These are phyloP conservation scores for Chlorencoelia australis DNA, from an alignment of 2,329 filamentous ascomycete genomes.

Conservation along the genomic window DNA sequence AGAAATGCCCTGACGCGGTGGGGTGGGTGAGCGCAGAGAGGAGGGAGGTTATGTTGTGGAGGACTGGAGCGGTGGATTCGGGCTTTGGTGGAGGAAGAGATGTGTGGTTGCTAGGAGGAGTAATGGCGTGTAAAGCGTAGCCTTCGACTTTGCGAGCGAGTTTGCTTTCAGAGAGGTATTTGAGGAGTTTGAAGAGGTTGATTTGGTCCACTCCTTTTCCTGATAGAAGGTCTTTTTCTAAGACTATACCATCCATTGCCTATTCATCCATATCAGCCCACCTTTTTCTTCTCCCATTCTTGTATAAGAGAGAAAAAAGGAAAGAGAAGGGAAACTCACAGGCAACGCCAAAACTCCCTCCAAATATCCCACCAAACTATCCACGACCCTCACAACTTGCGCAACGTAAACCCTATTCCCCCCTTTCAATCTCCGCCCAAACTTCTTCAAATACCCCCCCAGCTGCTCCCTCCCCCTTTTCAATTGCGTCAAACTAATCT, in stretches of 20 bases:
- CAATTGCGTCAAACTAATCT: slow-evolving; percentile 64
- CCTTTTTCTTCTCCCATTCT: background rate
- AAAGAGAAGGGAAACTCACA: slow-evolving; percentile 28
- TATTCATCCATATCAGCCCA: slow-evolving; percentile 14
- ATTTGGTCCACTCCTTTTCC: slow-evolving; percentile 90
- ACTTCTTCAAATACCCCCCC: slow-evolving; percentile 73
- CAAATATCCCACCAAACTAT: slow-evolving; percentile 65
- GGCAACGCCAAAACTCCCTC: slow-evolving; percentile 40
- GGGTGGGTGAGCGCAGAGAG: slow-evolving; percentile 79
- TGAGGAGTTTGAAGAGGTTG: slow-evolving; percentile 79
- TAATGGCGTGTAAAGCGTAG: slow-evolving; percentile 53
- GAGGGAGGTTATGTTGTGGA: slow-evolving; percentile 53
- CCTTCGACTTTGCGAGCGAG: slow-evolving; percentile 90
- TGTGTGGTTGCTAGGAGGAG: slow-evolving; percentile 16
- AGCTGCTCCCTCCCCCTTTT: slow-evolving; percentile 65
- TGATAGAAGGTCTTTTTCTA: slow-evolving; percentile 61
- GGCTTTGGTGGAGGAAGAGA: slow-evolving; percentile 3
- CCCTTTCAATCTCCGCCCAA: slow-evolving; percentile 79
- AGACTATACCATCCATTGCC: slow-evolving; percentile 54
- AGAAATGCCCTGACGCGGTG: slow-evolving; percentile 58
- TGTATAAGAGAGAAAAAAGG: background rate
- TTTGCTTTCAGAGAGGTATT: slow-evolving; percentile 85
- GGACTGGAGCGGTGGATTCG: slow-evolving; percentile 23
- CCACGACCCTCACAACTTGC: slow-evolving; percentile 73
- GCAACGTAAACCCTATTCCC: slow-evolving; percentile 87